Conservation (phyloP, 1,284 basidiomycete genomes). For the Trichosporon sp. region DNA sequence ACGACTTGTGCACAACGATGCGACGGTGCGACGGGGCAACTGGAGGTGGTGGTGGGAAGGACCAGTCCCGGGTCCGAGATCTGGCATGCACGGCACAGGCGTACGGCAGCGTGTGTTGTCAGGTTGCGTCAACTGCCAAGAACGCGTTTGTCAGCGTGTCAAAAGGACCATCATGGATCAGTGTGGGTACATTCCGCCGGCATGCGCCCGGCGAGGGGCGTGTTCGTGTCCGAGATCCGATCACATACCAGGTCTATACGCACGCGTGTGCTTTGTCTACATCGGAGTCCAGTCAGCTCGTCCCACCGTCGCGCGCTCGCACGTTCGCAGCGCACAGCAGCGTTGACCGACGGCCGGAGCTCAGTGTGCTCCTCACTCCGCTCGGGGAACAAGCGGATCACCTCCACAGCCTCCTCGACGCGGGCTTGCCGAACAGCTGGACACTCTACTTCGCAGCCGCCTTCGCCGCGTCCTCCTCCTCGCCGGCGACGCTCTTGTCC, state of each 20-base stretch:
- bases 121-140: background rate
- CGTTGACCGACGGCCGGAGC: background rate
- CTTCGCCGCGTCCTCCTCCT: background rate
- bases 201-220: background rate
- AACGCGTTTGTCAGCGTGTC: background rate
- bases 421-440: background rate
- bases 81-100: no score
- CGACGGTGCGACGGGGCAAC: background rate
- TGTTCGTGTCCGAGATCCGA: background rate
- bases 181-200: background rate
- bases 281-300: background rate
- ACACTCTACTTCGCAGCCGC: background rate
- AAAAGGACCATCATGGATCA: background rate
- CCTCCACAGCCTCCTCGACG: background rate
- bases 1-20: background rate
- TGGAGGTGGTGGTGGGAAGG: no score
- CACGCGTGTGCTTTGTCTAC: background rate
- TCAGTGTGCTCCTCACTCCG: background rate
- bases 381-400: no score
- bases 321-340: no score
- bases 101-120: background rate
- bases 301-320: background rate
- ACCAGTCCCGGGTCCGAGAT: background rate
- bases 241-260: background rate
- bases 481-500: constrained; percentile 1